These are phyloP conservation scores for Zoysia matrella DNA, from an alignment of 202 grass and related monocot species.

Conservation along the genomic window DNA sequence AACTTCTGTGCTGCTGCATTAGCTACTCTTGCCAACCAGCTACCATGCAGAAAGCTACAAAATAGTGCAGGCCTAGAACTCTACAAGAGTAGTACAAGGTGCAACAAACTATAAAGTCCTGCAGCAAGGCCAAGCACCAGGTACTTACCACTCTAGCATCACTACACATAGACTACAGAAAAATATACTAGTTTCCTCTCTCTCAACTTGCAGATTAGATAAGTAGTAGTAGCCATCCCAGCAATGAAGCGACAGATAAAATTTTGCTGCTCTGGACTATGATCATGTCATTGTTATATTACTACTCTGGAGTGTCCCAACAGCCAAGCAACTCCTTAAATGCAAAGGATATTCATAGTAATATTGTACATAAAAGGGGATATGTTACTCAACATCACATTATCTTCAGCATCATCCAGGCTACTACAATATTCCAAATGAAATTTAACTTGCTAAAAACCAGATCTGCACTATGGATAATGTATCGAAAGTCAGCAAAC, in stretches of 20 bases:
- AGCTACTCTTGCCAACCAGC: neutral
- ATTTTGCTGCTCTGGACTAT: neutral
- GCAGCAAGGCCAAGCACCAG: neutral
- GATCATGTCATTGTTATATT: neutral
- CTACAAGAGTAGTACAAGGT: neutral
- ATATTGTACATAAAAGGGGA: neutral
- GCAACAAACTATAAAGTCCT: neutral
- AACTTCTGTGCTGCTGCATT: neutral
- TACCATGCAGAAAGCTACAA: neutral
- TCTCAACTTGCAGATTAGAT: neutral
- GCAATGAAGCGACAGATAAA: neutral
- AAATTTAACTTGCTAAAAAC: constrained; percentile 20
- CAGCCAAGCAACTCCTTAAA: constrained; percentile 6
- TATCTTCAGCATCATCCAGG: neutral
- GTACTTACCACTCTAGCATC: neutral
- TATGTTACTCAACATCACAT: neutral
- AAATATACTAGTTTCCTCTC: neutral
- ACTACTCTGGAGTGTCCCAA: constrained; percentile 3
- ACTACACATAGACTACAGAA: neutral
- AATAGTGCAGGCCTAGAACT: neutral
- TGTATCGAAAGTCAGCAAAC: constrained; percentile 50
- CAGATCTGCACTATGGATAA: constrained; percentile 13
- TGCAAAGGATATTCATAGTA: constrained; percentile 4
- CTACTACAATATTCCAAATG: constrained; percentile 25
- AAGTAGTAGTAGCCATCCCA: neutral